Conservation (phyloP, 2,329 filamentous ascomycete genomes). For the Microcyclosporella mali region DNA sequence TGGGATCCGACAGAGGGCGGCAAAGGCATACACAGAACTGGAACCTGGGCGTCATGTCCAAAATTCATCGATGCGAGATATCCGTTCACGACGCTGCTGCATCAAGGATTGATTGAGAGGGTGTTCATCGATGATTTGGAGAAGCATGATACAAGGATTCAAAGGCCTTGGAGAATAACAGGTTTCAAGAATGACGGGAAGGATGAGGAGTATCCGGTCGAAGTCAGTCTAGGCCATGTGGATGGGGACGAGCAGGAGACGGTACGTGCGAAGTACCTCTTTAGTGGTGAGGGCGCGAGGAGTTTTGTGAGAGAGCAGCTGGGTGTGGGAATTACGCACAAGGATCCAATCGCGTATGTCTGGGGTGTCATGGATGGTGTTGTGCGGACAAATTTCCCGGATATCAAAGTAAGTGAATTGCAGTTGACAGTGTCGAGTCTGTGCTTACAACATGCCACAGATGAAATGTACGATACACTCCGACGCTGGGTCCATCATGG, state of each 20-base stretch:
- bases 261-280: slow-evolving; percentile 56
- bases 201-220: slow-evolving; percentile 68
- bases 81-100: slow-evolving; percentile 57
- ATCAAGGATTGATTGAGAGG: slow-evolving; percentile 57
- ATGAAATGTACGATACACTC: slow-evolving; percentile 65
- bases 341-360: slow-evolving; percentile 58
- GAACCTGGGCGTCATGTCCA: slow-evolving; percentile 80
- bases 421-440: not conserved
- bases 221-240: slow-evolving; percentile 69
- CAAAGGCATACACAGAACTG: slow-evolving; percentile 54
- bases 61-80: slow-evolving; percentile 66
- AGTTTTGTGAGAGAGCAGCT: slow-evolving; percentile 58
- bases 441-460: slow-evolving; percentile 29
- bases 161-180: slow-evolving; percentile 57
- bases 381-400: slow-evolving; percentile 57
- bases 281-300: slow-evolving; percentile 57
- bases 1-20: slow-evolving; percentile 52
- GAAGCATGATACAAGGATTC: slow-evolving; percentile 51
- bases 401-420: slow-evolving; percentile 47
- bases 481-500: slow-evolving; percentile 58
- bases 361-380: slow-evolving; percentile 64
- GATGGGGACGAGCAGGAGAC: slow-evolving; percentile 63
- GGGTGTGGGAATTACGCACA: slow-evolving; percentile 59
- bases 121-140: slow-evolving; percentile 57
- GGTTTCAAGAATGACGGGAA: slow-evolving; percentile 55